Evolutionary conservation across 306 rosid genomes (phyloP).

Genomic region (Trifolium pratense): DNA sequence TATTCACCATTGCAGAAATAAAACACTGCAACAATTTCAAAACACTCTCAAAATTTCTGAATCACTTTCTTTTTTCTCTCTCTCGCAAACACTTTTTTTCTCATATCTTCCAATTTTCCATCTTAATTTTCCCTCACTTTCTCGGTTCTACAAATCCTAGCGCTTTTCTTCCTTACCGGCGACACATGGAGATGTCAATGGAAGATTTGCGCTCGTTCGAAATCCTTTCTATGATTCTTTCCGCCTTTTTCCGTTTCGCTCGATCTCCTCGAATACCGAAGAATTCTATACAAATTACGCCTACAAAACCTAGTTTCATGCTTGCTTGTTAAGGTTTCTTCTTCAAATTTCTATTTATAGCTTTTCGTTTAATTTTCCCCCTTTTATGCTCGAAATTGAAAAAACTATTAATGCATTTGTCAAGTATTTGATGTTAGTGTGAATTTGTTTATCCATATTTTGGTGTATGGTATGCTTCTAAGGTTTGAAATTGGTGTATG

Average conservation of each 20-base stretch:
- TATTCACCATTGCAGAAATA: not conserved
- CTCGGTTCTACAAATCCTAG: constrained; percentile 30
- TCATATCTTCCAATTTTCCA: constrained; percentile 34
- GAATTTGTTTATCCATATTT: constrained; percentile 2
- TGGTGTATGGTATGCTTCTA: too few relatives aligned
- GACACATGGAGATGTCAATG: constrained; percentile 76
- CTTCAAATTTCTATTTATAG: constrained; percentile 22
- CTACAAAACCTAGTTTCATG: constrained; percentile 53
- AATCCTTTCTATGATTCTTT: constrained; percentile 54
- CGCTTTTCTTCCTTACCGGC: constrained; percentile 28
- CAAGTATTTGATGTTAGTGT: constrained; percentile 36
- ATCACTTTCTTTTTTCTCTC: not conserved
- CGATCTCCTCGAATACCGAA: constrained; percentile 64
- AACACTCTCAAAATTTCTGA: constrained; percentile 40
- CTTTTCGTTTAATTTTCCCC: constrained; percentile 22
- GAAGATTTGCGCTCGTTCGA: constrained; percentile 58
- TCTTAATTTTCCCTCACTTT: constrained; percentile 36
- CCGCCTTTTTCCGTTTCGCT: constrained; percentile 53
- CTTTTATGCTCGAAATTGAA: constrained; percentile 39
- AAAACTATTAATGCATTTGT: constrained; percentile 33
- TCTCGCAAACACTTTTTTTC: not conserved
- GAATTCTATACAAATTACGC: constrained; percentile 60
- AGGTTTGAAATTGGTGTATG: not conserved
- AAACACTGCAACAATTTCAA: not conserved
- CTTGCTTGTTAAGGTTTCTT: constrained; percentile 48